A percentile compares a stretch with the other conserved stretches of the same genome.
Conservation (phyloP, 2,329 filamentous ascomycete genomes). For the Hypoxylon sp. region DNA sequence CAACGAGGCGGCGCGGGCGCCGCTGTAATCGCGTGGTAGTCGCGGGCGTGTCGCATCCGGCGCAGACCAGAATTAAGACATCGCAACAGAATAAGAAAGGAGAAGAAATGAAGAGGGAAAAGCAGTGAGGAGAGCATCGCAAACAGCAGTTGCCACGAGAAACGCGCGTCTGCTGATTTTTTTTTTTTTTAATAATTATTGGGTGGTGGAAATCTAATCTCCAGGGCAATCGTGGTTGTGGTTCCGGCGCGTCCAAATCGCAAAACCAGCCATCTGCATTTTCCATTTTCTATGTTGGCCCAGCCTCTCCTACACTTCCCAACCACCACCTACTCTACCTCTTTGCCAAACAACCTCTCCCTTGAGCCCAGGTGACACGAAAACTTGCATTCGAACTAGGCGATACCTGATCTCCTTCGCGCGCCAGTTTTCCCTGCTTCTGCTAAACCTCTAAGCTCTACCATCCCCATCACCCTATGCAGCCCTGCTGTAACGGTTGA, state of each 20-base stretch:
- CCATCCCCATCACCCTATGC: too few species aligned
- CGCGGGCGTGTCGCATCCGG: constrained; percentile 16
- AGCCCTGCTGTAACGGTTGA: constrained; percentile 10
- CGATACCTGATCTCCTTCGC: constrained; percentile 19
- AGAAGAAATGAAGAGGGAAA: background rate
- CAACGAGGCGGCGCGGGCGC: constrained; percentile 32
- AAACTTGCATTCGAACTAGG: constrained; percentile 12
- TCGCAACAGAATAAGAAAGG: background rate
- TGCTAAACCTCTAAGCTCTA: too few species aligned
- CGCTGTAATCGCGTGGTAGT: constrained; percentile 25
- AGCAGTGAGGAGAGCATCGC: background rate
- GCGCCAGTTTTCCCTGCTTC: too few species aligned
- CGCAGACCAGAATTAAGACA: constrained; percentile 25
- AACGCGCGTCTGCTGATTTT: background rate
- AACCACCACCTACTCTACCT: constrained; percentile 16
- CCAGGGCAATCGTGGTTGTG: constrained; percentile 3
- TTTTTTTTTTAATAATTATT: background rate
- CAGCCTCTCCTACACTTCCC: constrained; percentile 37
- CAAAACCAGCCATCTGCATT: constrained; percentile 35
- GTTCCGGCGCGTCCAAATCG: constrained; percentile 8
- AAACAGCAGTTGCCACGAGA: background rate
- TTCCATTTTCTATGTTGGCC: constrained; percentile 26
- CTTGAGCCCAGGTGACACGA: constrained; percentile 13
- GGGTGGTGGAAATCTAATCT: background rate
- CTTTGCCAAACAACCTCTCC: constrained; percentile 9